Conservation (phyloP, 1,284 basidiomycete species). For the Apiotrichum akiyoshidainum region DNA sequence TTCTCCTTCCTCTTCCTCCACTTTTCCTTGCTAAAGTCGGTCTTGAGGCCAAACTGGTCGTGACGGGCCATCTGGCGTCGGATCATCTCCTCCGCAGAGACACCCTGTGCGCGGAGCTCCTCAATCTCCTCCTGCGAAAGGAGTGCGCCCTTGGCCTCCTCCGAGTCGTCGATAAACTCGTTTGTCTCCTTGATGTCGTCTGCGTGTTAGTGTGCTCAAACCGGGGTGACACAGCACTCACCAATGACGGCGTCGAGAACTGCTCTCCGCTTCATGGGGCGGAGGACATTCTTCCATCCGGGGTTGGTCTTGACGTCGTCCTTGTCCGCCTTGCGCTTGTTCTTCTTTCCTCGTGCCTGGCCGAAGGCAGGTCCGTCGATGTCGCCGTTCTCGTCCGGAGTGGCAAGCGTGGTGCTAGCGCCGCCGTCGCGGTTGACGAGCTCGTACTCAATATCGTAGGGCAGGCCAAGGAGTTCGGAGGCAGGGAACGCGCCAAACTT, state of each 20-base stretch:
- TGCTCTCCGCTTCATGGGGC: slow-evolving; percentile 33
- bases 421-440: slow-evolving; percentile 31
- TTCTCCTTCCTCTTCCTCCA: slow-evolving; percentile 92
- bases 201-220: slow-evolving; percentile 16
- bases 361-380: slow-evolving; percentile 22
- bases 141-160: slow-evolving; percentile 59
- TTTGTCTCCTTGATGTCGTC: slow-evolving; percentile 49
- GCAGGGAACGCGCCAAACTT: slow-evolving; percentile 54
- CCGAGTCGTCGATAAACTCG: slow-evolving; percentile 57
- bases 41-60: slow-evolving; percentile 83
- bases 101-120: slow-evolving; percentile 54
- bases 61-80: slow-evolving; percentile 86
- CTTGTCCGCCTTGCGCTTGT: slow-evolving; percentile 32
- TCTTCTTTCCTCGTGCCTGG: slow-evolving; percentile 35
- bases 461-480: slow-evolving; percentile 47
- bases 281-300: slow-evolving; percentile 40
- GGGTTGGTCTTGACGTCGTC: slow-evolving; percentile 24
- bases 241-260: slow-evolving; percentile 44
- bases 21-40: slow-evolving; percentile 95
- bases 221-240: slow-evolving; percentile 19
- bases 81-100: slow-evolving; percentile 74
- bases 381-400: slow-evolving; percentile 11
- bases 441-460: slow-evolving; percentile 55
- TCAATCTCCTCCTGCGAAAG: slow-evolving; percentile 77
- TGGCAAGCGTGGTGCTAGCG: slow-evolving; percentile 9